A percentile compares a stretch with the other conserved stretches of the same genome.
Evolutionary conservation across 148 eudicot species (phyloP).

Genomic region (Amaranthus palmeri): DNA sequence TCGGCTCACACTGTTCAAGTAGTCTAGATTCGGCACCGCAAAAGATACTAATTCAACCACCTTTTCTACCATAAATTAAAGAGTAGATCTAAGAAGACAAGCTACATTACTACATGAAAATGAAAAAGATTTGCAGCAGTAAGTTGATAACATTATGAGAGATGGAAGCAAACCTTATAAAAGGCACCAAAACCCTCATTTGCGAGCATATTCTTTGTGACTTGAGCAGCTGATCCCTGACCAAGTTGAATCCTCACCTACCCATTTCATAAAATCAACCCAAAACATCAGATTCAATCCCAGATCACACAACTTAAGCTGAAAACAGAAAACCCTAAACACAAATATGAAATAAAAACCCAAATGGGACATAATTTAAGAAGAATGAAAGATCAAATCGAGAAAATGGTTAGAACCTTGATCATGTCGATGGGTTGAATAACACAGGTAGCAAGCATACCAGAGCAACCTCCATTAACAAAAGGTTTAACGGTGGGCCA

Average conservation of each 20-base stretch:
- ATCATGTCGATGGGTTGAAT: conserved; percentile 47
- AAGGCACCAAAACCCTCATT: conserved; percentile 91
- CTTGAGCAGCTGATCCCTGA: conserved; percentile 79
- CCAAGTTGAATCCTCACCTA: conserved; percentile 98
- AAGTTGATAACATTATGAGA: not conserved
- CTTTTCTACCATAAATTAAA: not conserved
- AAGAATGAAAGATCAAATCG: not conserved
- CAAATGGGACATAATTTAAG: not conserved
- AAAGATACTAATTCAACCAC: not conserved
- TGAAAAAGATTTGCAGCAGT: not conserved
- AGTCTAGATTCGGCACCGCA: no score
- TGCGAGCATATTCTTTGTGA: conserved; percentile 76
- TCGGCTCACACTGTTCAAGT: no score
- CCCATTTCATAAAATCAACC: conserved; percentile 18
- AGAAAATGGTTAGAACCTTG: conserved; percentile 16
- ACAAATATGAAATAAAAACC: not conserved
- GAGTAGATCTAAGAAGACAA: not conserved
- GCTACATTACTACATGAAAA: not conserved
- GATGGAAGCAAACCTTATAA: conserved; percentile 59
- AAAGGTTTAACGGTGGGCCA: conserved; percentile 46
- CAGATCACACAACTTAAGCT: conserved; percentile 1
- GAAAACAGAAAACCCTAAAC: not conserved
- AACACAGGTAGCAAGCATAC: conserved; percentile 47
- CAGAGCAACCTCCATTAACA: conserved; percentile 45
- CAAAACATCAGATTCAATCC: not conserved